These are phyloP conservation scores for Pilaira anomala DNA, from an alignment of 192 early-diverging fungal genomes.

Conservation along the genomic window DNA sequence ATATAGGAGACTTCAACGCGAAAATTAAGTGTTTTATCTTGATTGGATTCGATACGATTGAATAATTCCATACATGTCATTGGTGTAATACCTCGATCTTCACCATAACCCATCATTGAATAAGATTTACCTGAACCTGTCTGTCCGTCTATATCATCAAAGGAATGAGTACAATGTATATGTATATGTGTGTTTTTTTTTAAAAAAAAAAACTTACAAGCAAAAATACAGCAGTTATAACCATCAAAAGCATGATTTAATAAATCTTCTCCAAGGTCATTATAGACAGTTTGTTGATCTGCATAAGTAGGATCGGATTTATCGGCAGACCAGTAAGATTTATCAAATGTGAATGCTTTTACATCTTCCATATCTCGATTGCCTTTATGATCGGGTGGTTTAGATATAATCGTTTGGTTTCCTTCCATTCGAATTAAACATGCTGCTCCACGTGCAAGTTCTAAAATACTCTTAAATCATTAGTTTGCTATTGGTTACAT, in stretches of 20 bases:
- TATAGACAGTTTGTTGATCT: constrained; percentile 72
- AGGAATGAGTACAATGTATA: constrained; percentile 11
- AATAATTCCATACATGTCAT: constrained; percentile 78
- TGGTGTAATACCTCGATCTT: constrained; percentile 85
- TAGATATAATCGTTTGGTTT: constrained; percentile 63
- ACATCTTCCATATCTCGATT: constrained; percentile 36
- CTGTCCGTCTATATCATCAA: constrained; percentile 59
- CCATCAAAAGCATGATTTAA: constrained; percentile 85
- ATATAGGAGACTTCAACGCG: constrained; percentile 83
- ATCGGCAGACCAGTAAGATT: constrained; percentile 86
- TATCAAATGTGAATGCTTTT: constrained; percentile 81
- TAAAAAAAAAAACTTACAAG: no score
- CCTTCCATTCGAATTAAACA: constrained; percentile 70
- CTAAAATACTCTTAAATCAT: constrained; percentile 26
- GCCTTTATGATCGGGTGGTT: constrained; percentile 39
- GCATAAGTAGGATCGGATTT: constrained; percentile 58
- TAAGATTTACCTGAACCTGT: constrained; percentile 76
- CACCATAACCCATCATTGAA: constrained; percentile 70
- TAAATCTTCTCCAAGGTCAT: constrained; percentile 73
- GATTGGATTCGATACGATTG: constrained; percentile 49
- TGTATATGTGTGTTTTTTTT: neutral
- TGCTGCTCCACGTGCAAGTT: constrained; percentile 59
- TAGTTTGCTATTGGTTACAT: neutral
- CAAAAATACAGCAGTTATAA: constrained; percentile 93
- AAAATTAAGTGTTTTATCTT: constrained; percentile 46